phyloP scores from a whole-genome alignment of 2,329 filamentous ascomycete genomes.

The Alternaria longipes region DNA sequence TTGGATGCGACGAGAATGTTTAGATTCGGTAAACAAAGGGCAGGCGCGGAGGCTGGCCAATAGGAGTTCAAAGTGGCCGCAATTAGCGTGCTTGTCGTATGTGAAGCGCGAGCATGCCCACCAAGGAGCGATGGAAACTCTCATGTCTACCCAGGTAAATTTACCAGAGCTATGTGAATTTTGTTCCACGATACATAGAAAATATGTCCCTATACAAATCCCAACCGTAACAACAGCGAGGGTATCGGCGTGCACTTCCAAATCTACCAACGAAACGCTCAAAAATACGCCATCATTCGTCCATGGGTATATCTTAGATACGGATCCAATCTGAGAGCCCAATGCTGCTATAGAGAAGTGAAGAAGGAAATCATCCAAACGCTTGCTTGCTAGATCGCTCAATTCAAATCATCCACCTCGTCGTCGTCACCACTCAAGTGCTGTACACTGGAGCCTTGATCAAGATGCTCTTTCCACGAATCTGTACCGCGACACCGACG shows the following conservation, averaged over 20 bases:
- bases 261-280: constrained; percentile 20
- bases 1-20: constrained; percentile 28
- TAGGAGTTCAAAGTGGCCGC: constrained; percentile 22
- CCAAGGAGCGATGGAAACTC: not conserved
- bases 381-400: constrained; percentile 28
- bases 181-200: not conserved
- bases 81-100: constrained; percentile 13
- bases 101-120: not conserved
- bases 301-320: constrained; percentile 30
- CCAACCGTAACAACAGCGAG: constrained; percentile 43
- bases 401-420: constrained; percentile 20
- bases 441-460: constrained; percentile 60
- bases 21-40: constrained; percentile 41
- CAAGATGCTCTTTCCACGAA: constrained; percentile 59
- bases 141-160: not conserved
- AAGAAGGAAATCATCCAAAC: constrained; percentile 19
- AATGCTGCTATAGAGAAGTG: constrained; percentile 18
- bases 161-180: too few relatives aligned
- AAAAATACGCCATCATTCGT: constrained; percentile 9
- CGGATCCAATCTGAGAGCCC: constrained; percentile 18
- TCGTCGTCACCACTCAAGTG: constrained; percentile 32
- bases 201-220: constrained; percentile 12
- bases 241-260: constrained; percentile 45
- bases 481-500: constrained; percentile 58
- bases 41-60: constrained; percentile 27